A percentile compares a stretch with the other conserved stretches of the same genome.
These are phyloP conservation scores for Pyrenochaeta sp. DNA, from an alignment of 2,329 filamentous ascomycete genomes.

Conservation along the genomic window DNA sequence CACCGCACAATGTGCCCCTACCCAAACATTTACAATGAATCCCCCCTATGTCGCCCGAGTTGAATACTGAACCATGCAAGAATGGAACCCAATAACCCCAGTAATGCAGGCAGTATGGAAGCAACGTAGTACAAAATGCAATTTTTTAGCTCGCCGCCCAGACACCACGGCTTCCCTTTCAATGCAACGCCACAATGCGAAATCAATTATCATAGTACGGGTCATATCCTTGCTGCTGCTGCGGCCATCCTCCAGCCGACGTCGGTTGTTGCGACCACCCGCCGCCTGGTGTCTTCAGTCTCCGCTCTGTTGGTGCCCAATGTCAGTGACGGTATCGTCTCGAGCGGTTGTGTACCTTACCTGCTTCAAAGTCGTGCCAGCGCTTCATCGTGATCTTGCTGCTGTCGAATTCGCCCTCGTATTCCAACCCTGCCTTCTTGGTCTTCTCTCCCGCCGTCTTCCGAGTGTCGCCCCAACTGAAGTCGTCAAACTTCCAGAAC, in stretches of 20 bases:
- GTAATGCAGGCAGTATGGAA: conserved; percentile 37
- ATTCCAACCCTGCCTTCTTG: conserved; percentile 85
- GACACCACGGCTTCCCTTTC: conserved; percentile 26
- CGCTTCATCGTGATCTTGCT: conserved; percentile 99
- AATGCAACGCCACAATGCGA: conserved; percentile 38
- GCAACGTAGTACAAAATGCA: conserved; percentile 39
- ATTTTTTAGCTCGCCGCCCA: conserved; percentile 30
- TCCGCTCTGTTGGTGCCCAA: conserved; percentile 47
- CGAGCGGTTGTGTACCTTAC: conserved; percentile 49
- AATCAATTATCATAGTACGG: conserved; percentile 50
- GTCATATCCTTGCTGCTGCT: conserved; percentile 49
- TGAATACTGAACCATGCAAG: no score
- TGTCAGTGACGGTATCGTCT: conserved; percentile 36
- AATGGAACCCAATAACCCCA: conserved; percentile 20
- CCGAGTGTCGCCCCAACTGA: conserved; percentile 97
- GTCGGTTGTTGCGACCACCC: conserved; percentile 48
- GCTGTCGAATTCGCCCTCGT: conserved; percentile 95
- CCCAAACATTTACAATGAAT: conserved; percentile 8
- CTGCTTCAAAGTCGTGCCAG: conserved; percentile 91
- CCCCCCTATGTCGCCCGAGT: no score
- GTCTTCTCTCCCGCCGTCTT: conserved; percentile 92
- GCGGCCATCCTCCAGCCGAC: conserved; percentile 43
- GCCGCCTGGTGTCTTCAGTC: conserved; percentile 48
- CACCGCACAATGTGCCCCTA: conserved; percentile 11
- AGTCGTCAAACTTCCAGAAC: conserved; percentile 99